These are phyloP conservation scores for Ceratocystis huliohia DNA, from an alignment of 2,329 filamentous ascomycete genomes.

Conservation along the genomic window DNA sequence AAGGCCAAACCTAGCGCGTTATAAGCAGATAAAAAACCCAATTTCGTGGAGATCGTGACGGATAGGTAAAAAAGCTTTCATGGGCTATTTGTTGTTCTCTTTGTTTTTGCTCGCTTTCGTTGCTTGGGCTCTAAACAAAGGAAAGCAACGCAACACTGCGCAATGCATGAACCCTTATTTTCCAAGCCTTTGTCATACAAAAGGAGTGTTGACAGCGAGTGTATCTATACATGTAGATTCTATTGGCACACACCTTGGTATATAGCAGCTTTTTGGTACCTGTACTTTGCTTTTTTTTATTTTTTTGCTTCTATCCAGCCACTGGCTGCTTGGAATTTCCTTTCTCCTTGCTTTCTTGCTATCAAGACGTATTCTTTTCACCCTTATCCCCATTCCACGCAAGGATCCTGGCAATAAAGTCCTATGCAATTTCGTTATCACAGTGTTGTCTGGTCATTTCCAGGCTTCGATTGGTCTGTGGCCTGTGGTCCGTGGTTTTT, in stretches of 20 bases:
- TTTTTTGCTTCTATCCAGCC: no score
- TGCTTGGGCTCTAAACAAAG: conserved; percentile 5
- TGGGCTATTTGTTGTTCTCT: neutral
- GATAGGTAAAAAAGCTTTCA: neutral
- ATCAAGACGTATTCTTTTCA: neutral
- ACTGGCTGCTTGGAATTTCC: neutral
- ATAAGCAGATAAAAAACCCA: neutral
- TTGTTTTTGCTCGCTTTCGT: neutral
- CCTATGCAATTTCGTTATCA: conserved; percentile 5
- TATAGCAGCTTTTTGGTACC: no score
- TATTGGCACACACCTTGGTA: neutral
- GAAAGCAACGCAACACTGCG: neutral
- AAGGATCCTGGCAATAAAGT: neutral
- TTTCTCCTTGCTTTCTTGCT: neutral
- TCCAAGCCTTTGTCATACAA: neutral
- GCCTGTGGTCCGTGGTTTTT: neutral
- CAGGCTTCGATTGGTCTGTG: neutral
- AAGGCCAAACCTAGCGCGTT: neutral
- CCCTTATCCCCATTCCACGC: neutral
- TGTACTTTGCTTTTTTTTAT: no score
- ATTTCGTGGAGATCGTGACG: neutral
- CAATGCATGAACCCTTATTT: neutral
- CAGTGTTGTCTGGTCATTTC: neutral
- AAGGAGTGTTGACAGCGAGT: neutral
- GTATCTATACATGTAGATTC: neutral